These are phyloP conservation scores for Plasmodium gonderi DNA, from an alignment of 169 alveolate genomes.

Conservation along the genomic window DNA sequence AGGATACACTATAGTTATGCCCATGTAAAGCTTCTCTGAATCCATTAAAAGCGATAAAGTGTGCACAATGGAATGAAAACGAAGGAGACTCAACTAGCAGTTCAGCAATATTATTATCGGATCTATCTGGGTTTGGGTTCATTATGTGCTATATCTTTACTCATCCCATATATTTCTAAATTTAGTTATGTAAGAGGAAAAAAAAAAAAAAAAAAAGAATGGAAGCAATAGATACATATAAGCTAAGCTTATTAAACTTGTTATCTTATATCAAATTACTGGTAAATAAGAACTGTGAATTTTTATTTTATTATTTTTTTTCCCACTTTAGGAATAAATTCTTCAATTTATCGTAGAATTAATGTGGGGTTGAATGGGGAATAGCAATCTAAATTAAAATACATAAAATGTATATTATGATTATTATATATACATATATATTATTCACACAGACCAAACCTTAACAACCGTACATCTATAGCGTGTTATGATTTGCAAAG, in stretches of 20 bases:
- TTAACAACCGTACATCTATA: neutral
- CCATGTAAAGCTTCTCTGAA: slow-evolving; percentile 73
- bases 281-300: too few relatives aligned
- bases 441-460: neutral
- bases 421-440: neutral
- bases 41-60: slow-evolving; percentile 73
- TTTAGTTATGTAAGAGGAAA: neutral
- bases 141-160: neutral
- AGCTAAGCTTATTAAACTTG: too few relatives aligned
- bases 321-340: too few relatives aligned
- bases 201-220: too few relatives aligned
- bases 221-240: too few relatives aligned
- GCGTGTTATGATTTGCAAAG: neutral
- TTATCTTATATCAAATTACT: too few relatives aligned
- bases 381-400: too few relatives aligned
- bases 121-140: neutral
- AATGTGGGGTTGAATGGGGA: too few relatives aligned
- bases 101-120: slow-evolving; percentile 22
- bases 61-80: slow-evolving; percentile 72
- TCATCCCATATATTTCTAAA: neutral
- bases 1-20: slow-evolving; percentile 71
- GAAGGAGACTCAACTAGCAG: slow-evolving; percentile 66
- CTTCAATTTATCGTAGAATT: too few relatives aligned
- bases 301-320: too few relatives aligned
- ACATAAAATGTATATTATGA: too few relatives aligned